These are phyloP conservation scores for Cutaneotrichosporon cutaneum DNA, from an alignment of 1,284 basidiomycete species.

Conservation along the genomic window DNA sequence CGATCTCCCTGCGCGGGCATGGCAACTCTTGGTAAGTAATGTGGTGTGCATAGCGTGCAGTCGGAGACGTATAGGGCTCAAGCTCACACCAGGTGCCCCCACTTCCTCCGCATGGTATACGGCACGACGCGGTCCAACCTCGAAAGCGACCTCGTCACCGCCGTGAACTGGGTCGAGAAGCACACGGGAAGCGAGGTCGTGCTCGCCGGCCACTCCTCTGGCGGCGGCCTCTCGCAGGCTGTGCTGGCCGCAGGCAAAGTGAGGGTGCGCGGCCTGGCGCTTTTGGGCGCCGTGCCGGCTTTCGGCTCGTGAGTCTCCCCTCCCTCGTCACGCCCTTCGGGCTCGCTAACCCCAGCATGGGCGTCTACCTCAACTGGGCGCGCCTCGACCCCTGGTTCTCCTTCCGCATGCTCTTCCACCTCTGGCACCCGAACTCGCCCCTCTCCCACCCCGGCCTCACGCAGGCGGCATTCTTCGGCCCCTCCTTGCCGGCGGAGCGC, in stretches of 20 bases:
- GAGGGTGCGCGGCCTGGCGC: slow-evolving; percentile 5
- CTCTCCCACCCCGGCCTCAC: slow-evolving; percentile 16
- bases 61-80: too few relatives aligned
- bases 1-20: slow-evolving; percentile 16
- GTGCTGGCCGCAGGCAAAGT: slow-evolving; percentile 8
- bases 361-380: slow-evolving; percentile 17
- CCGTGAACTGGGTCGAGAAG: slow-evolving; percentile 2
- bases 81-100: slow-evolving; percentile 5
- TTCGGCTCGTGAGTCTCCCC: slow-evolving; percentile 14
- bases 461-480: slow-evolving; percentile 16
- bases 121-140: slow-evolving; percentile 10
- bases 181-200: not conserved
- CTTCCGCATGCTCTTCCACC: slow-evolving; percentile 13
- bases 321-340: too few relatives aligned
- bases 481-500: not conserved
- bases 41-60: too few relatives aligned
- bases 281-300: slow-evolving; percentile 13
- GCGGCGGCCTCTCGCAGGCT: slow-evolving; percentile 16
- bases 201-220: slow-evolving; percentile 18
- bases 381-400: slow-evolving; percentile 17
- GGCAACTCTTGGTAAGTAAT: slow-evolving; percentile 13
- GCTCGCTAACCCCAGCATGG: slow-evolving; percentile 7
- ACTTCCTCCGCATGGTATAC: slow-evolving; percentile 16
- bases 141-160: slow-evolving; percentile 12
- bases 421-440: slow-evolving; percentile 16